Base-by-base conservation (phyloP, 352 stramenopile species). In the Globisporangium takayamanum region DNA sequence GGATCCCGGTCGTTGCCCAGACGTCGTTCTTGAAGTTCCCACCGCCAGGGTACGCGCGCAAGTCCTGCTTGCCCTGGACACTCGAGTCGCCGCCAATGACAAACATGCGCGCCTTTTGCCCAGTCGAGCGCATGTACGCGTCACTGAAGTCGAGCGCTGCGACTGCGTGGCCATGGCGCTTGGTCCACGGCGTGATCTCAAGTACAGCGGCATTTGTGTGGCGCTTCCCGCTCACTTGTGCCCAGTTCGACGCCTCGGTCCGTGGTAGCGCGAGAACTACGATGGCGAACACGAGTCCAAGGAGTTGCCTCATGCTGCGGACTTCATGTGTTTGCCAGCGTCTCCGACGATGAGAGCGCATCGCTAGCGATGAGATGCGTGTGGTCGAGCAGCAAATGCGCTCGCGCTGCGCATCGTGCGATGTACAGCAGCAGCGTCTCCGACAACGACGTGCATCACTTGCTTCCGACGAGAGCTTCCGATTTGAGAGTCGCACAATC, bases 31-130 rank as follows among this genome's bases (percentile, higher is more conserved):
- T 65, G 53, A 89, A 70, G 22, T 56, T 63, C 41, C 80, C 81
- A 11, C 81, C 81, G 57, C 81, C 81, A 0, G 81, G 81, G 33
- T 89, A 91, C 36, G 81, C 81, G 53, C 78, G 71, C n/a, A 91
- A 57, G 58, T 91, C 77, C 64, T 88, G 72, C 26, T 70, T 64
- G 47, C 77, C 74, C 57, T 89, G 78, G 7, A 88, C 76, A 45
- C 70, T 82, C 54, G 81, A 82, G 67, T 92, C 81, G 16, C 81
- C 81, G 25, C 79, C 79, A 10, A 92, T 47, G 28, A 92, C 68
- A 51, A 89, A 91, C 63, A 92, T 67, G 22, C 81, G 74, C 11
- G 76, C 78, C 28, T 70, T 72, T 54, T 85, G 69, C 10, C 80
- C 79, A 0, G 72, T 84, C 7, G 47, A 50, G 0, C 58, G 53